phyloP scores from a whole-genome alignment of 352 stramenopile genomes.

The Pythium graminicola region DNA sequence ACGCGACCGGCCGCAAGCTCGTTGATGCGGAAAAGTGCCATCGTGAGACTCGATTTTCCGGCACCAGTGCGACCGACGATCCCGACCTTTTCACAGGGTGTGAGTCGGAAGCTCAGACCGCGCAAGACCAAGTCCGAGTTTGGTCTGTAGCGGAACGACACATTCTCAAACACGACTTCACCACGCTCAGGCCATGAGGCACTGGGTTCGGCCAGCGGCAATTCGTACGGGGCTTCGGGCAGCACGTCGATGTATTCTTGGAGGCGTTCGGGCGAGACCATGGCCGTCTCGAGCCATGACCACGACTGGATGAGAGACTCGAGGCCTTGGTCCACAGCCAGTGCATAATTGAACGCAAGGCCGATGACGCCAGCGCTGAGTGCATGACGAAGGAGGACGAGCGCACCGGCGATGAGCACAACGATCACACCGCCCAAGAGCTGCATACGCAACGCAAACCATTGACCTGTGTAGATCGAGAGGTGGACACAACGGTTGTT shows the following conservation, averaged over 20 bases:
- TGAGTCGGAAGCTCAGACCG: slow-evolving; percentile 44
- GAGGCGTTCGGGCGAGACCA: slow-evolving; percentile 55
- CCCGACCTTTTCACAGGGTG: slow-evolving; percentile 53
- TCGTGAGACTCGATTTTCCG: slow-evolving; percentile 15
- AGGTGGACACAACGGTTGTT: slow-evolving; percentile 21
- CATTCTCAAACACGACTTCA: slow-evolving; percentile 65
- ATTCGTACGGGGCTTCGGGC: slow-evolving; percentile 19
- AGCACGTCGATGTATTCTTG: slow-evolving; percentile 36
- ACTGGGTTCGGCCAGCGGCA: slow-evolving; percentile 12
- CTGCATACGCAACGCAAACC: slow-evolving; percentile 56
- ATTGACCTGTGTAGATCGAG: slow-evolving; percentile 33
- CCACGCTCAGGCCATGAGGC: slow-evolving; percentile 61
- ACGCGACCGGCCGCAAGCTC: slow-evolving; percentile 45
- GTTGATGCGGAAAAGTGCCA: slow-evolving; percentile 15
- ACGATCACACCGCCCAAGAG: slow-evolving; percentile 79
- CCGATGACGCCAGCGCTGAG: slow-evolving; percentile 62
- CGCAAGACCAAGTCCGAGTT: slow-evolving; percentile 35
- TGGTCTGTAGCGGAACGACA: slow-evolving; percentile 75
- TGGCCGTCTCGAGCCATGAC: slow-evolving; percentile 40
- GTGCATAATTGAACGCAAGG: slow-evolving; percentile 83
- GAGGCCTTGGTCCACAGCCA: slow-evolving; percentile 75
- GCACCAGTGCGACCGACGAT: slow-evolving; percentile 29
- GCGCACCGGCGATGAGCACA: slow-evolving; percentile 44
- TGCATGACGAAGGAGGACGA: slow-evolving; percentile 36
- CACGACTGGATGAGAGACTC: slow-evolving; percentile 52